Percentiles rank a stretch among this genome's conserved stretches.
phyloP scores from a whole-genome alignment of 1,139 yeast species.

The Pichia sp. region DNA sequence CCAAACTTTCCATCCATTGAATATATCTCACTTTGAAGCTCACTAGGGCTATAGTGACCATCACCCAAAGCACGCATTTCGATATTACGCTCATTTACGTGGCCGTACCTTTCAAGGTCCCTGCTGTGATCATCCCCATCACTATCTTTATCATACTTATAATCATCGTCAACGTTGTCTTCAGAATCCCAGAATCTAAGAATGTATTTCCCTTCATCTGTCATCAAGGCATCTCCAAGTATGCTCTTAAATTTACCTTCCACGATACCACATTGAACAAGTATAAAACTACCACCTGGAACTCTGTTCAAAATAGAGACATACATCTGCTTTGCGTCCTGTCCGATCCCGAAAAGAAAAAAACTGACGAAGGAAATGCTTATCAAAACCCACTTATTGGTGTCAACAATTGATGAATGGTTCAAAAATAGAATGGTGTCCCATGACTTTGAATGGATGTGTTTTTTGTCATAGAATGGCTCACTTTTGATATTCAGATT shows the following conservation, averaged over 20 bases:
- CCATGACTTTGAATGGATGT: constrained; percentile 42
- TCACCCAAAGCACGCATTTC: no score
- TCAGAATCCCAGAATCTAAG: constrained; percentile 8
- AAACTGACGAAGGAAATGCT: constrained; percentile 58
- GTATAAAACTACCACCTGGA: constrained; percentile 7
- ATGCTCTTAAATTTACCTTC: background rate
- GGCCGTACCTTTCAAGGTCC: background rate
- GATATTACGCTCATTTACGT: no score
- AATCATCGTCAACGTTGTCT: constrained; percentile 4
- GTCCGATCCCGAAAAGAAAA: constrained; percentile 68
- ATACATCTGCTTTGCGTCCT: constrained; percentile 64
- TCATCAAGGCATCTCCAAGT: constrained; percentile 2
- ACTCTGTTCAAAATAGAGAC: constrained; percentile 12
- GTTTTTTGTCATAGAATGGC: constrained; percentile 34
- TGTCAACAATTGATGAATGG: constrained; percentile 23
- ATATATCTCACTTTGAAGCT: background rate
- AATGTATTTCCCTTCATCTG: constrained; percentile 3
- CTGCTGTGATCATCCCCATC: constrained; percentile 1
- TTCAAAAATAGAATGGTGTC: constrained; percentile 31
- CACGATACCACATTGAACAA: background rate
- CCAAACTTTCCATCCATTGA: constrained; percentile 2
- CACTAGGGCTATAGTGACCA: background rate
- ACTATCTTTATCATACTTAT: background rate
- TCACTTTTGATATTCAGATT: constrained; percentile 19
- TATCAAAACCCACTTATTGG: constrained; percentile 46